Percentiles rank a stretch among this genome's conserved stretches.
Conservation (phyloP, 1,284 basidiomycete species). For the Vanrija sp. region DNA sequence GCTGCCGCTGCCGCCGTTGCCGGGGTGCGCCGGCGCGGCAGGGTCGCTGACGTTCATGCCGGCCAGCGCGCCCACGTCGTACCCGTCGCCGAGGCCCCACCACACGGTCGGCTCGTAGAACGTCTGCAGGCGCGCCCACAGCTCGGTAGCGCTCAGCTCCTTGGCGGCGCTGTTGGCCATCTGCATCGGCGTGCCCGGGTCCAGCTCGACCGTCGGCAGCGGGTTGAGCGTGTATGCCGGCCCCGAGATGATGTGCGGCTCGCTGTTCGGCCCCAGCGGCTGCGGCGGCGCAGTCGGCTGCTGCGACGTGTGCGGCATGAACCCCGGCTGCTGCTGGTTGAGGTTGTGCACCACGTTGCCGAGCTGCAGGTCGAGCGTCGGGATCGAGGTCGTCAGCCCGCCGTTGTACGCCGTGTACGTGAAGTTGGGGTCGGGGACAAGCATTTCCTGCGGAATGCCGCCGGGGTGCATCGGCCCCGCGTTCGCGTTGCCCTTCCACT, state of each 20-base stretch:
- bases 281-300: background rate
- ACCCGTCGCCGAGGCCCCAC: constrained; percentile 9
- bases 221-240: background rate
- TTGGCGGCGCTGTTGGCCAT: background rate
- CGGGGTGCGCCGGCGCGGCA: background rate
- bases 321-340: background rate
- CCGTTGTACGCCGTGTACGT: no score
- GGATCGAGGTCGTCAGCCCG: no score
- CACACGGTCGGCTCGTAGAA: constrained; percentile 38
- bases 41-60: background rate
- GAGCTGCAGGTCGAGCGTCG: background rate
- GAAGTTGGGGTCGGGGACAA: no score
- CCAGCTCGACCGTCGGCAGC: background rate
- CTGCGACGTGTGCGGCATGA: background rate
- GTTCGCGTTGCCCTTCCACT: no score
- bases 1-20: constrained; percentile 4
- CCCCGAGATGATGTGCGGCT: background rate
- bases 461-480: no score
- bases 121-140: constrained; percentile 41
- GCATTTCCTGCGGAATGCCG: no score
- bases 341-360: background rate
- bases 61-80: constrained; percentile 13
- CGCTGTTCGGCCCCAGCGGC: background rate
- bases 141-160: constrained; percentile 22
- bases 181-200: background rate